These are phyloP conservation scores for Senna siamea DNA, from an alignment of 306 rosid genomes.

Conservation along the genomic window DNA sequence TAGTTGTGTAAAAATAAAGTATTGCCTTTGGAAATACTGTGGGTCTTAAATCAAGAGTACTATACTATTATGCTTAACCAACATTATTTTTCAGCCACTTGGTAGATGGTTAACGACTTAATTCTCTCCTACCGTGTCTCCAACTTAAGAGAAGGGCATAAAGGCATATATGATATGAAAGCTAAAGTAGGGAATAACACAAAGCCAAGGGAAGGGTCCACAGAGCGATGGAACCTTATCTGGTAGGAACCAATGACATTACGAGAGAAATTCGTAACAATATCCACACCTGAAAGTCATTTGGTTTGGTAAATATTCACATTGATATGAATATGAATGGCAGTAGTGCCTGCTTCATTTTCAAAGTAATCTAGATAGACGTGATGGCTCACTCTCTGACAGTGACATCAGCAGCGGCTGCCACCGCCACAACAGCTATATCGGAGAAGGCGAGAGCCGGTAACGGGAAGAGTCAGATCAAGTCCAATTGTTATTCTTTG, in stretches of 20 bases:
- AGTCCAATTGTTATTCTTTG: not conserved
- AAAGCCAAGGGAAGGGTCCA: constrained; percentile 62
- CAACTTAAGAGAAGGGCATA: too few species aligned
- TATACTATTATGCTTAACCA: too few species aligned
- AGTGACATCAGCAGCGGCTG: constrained; percentile 52
- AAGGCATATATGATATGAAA: not conserved
- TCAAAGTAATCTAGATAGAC: not conserved
- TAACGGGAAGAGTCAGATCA: too few species aligned
- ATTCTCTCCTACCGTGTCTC: too few species aligned
- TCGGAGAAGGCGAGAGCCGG: constrained; percentile 26
- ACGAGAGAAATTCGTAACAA: constrained; percentile 36
- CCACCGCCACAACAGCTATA: constrained; percentile 46
- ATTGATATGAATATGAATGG: not conserved
- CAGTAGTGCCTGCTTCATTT: constrained; percentile 2
- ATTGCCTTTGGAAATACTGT: too few species aligned
- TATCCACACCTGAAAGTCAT: constrained; percentile 34
- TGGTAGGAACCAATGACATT: constrained; percentile 57
- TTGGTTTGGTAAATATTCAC: not conserved
- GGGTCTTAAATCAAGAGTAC: too few species aligned
- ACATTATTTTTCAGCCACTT: too few species aligned
- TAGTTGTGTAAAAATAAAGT: not conserved
- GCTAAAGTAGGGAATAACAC: not conserved
- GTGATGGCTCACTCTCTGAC: constrained; percentile 61
- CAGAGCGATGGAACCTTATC: constrained; percentile 66
- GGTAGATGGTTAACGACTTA: too few species aligned